A percentile compares a stretch with the other conserved stretches of the same genome.
Evolutionary conservation across 805 yeast species (phyloP).

Genomic region (Myxozyma geophila): DNA sequence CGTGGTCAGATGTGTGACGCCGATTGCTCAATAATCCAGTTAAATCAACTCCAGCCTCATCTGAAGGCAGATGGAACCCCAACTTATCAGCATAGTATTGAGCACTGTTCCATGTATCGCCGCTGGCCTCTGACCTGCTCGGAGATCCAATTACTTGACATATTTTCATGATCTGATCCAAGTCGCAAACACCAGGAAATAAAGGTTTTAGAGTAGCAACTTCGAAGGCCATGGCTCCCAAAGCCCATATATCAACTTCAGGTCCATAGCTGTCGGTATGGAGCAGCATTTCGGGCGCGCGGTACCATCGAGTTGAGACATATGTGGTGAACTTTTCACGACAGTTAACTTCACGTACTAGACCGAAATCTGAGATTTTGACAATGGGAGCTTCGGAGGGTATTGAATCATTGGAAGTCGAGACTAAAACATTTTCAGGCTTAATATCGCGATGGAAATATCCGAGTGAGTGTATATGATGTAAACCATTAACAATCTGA

Average conservation of each 20-base stretch:
- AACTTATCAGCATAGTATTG: constrained; percentile 54
- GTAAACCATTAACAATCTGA: constrained; percentile 75
- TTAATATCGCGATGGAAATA: constrained; percentile 89
- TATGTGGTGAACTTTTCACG: constrained; percentile 74
- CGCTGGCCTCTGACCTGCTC: constrained; percentile 47
- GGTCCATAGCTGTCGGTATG: constrained; percentile 62
- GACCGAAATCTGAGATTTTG: constrained; percentile 93
- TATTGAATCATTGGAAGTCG: background rate
- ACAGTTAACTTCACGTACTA: constrained; percentile 74
- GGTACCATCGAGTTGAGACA: constrained; percentile 95
- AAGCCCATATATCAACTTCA: constrained; percentile 91
- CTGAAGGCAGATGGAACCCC: constrained; percentile 60
- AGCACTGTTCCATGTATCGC: constrained; percentile 79
- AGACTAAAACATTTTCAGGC: constrained; percentile 80
- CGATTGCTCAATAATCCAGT: constrained; percentile 2
- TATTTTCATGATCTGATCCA: constrained; percentile 77
- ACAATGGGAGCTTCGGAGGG: constrained; percentile 65
- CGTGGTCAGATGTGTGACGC: background rate
- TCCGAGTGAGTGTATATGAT: constrained; percentile 73
- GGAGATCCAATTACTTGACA: constrained; percentile 79
- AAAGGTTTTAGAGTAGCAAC: constrained; percentile 74
- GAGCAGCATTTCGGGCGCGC: constrained; percentile 84
- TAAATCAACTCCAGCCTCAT: constrained; percentile 6
- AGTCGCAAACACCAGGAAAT: constrained; percentile 79
- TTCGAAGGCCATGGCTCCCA: constrained; percentile 89